Base-by-base conservation (phyloP, 1,284 basidiomycete species). In the Laetiporus sulphureus region DNA sequence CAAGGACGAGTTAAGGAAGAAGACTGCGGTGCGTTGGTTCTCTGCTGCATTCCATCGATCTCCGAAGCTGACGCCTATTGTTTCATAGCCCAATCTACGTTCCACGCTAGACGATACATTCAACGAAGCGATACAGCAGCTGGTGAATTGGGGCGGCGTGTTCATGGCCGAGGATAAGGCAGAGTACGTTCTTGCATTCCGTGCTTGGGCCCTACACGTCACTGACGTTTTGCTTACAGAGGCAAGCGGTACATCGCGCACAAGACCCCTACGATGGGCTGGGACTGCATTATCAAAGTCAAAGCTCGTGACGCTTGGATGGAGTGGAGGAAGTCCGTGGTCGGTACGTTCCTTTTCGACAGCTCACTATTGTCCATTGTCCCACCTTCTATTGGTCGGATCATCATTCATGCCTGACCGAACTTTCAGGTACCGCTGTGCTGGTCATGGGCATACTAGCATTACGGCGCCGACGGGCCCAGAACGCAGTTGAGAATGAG, bases 111-210 rank as follows among this genome's bases (percentile, higher is more conserved):
- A 86, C 51, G 81, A 83, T 40, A 76, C 79, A 20, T 88, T 88
- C 54, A 72, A 81, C 49, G 82, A 88, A 54, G 93, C 93, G 13
- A 72, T 97, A 44, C 76, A 81, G 50, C 85, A 96, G 57, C 67
- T 96, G 40, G 71, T 81, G 29, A 72, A 82, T 55, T 91, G 86
- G 73, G 86, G 83, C 42, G 85, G 86, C 34, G 73, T 93, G n/a
- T 68, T 89, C 48, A 72, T 83, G 48, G 78, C 74, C 33, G 78
- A 82, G 57, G 83, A 87, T 61, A n/a, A n/a, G n/a, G 59, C 71
- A 47, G 67, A 73, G 87, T 91, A 63, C 65, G 88, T 74, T 21
- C 32, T 44, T 40, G 33, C 22, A 22, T 37, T 27, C 21, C 20
- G 34, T 7, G 8, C 21, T 5, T 19, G 18, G 8, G 6, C 32